Conservation (phyloP, 306 rosid species). For the Datisca glomerata region DNA sequence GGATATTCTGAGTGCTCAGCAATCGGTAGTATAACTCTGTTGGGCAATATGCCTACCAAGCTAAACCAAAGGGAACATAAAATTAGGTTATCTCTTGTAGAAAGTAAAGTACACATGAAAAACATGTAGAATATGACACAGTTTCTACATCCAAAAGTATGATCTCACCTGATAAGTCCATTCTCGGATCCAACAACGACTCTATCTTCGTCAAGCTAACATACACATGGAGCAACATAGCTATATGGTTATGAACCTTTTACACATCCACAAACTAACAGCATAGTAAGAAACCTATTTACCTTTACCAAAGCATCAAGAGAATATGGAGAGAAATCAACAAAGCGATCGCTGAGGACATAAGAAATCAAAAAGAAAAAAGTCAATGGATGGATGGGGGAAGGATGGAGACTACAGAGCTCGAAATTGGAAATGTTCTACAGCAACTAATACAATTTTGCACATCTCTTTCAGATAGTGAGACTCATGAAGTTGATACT, state of each 20-base stretch:
- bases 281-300: constrained; percentile 13
- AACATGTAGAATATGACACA: constrained; percentile 7
- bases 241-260: background rate
- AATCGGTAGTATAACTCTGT: constrained; percentile 79
- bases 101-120: constrained; percentile 2
- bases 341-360: constrained; percentile 64
- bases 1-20: constrained; percentile 89
- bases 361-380: constrained; percentile 18
- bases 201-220: constrained; percentile 91
- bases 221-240: background rate
- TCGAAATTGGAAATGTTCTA: background rate
- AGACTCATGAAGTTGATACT: background rate
- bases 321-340: constrained; percentile 65
- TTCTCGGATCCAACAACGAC: constrained; percentile 81
- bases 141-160: constrained; percentile 15
- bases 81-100: constrained; percentile 3
- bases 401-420: background rate
- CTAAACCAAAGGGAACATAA: constrained; percentile 21
- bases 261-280: background rate
- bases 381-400: constrained; percentile 7
- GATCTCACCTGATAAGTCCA: constrained; percentile 85
- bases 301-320: constrained; percentile 81
- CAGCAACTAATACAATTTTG: background rate
- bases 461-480: background rate
- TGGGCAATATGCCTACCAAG: constrained; percentile 78